Percentiles rank a stretch among this genome's conserved stretches.
Evolutionary conservation across 1,284 basidiomycete genomes (phyloP).

Genomic region (Papiliotrema nemorosa): DNA sequence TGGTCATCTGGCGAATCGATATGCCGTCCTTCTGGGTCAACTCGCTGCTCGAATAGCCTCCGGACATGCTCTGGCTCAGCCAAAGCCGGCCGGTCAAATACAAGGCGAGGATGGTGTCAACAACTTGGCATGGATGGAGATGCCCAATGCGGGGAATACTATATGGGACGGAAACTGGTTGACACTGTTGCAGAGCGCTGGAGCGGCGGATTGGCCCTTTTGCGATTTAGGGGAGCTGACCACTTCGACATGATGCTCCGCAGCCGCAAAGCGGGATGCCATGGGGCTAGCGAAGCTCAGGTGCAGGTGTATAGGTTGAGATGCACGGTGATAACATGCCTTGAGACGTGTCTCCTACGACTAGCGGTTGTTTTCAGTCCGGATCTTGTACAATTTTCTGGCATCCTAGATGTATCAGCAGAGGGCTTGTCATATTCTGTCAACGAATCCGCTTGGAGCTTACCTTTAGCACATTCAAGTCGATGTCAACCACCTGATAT

Average conservation of each 20-base stretch:
- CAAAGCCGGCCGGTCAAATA: background rate
- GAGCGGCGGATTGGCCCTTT: slow-evolving; percentile 8
- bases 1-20: slow-evolving; percentile 13
- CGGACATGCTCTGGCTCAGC: background rate
- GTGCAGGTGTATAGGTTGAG: background rate
- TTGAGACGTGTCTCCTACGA: background rate
- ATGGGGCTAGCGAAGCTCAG: too few relatives aligned
- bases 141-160: background rate
- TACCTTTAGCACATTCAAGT: slow-evolving; percentile 30
- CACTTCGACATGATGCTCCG: background rate
- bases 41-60: slow-evolving; percentile 3
- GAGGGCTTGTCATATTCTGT: too few relatives aligned
- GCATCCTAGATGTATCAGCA: too few relatives aligned
- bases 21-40: slow-evolving; percentile 9
- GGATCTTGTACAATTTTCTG: slow-evolving; percentile 33
- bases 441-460: too few relatives aligned
- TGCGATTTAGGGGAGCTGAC: background rate
- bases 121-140: background rate
- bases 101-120: background rate
- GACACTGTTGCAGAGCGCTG: slow-evolving; percentile 10
- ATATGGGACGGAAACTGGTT: slow-evolving; percentile 8
- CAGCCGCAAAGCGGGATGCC: too few relatives aligned
- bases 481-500: slow-evolving; percentile 24
- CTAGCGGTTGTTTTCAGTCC: slow-evolving; percentile 5
- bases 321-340: background rate